Evolutionary conservation across 352 stramenopile species (phyloP).

Genomic region (Phytophthora podocarpi): DNA sequence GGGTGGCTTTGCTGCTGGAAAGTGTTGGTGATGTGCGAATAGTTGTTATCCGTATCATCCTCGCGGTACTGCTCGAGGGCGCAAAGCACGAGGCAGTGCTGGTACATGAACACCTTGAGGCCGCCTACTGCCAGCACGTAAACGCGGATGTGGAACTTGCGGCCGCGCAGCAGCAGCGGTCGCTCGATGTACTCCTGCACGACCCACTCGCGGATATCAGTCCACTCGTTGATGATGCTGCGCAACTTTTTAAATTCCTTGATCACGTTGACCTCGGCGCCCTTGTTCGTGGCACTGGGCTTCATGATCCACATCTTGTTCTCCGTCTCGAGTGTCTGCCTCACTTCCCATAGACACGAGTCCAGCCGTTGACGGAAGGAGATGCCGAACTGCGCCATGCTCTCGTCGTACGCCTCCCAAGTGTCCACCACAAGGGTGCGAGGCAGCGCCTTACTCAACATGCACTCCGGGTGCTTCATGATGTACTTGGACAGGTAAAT

Average conservation of each 20-base stretch:
- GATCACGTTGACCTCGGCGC: constrained; percentile 68
- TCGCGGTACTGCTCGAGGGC: constrained; percentile 55
- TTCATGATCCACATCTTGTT: constrained; percentile 76
- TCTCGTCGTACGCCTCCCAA: constrained; percentile 73
- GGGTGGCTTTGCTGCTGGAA: constrained; percentile 75
- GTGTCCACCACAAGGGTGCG: constrained; percentile 70
- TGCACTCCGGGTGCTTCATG: constrained; percentile 56
- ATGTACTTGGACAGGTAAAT: constrained; percentile 76
- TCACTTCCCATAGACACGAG: constrained; percentile 63
- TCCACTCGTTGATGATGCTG: constrained; percentile 65
- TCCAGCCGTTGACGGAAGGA: constrained; percentile 62
- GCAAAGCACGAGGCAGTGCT: constrained; percentile 64
- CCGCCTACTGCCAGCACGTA: constrained; percentile 61
- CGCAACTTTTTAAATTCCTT: constrained; percentile 66
- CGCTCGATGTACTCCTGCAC: constrained; percentile 63
- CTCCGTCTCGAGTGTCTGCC: constrained; percentile 47
- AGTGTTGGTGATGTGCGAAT: constrained; percentile 82
- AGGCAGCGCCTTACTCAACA: constrained; percentile 54
- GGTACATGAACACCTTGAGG: constrained; percentile 75
- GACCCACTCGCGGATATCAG: constrained; percentile 73
- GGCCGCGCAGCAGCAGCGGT: constrained; percentile 54
- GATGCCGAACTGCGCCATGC: constrained; percentile 58
- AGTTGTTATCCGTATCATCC: constrained; percentile 56
- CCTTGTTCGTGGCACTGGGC: constrained; percentile 76
- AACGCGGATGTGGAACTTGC: constrained; percentile 81